Evolutionary conservation across 306 rosid species (phyloP).

Genomic region (Quercus berberidifolia): DNA sequence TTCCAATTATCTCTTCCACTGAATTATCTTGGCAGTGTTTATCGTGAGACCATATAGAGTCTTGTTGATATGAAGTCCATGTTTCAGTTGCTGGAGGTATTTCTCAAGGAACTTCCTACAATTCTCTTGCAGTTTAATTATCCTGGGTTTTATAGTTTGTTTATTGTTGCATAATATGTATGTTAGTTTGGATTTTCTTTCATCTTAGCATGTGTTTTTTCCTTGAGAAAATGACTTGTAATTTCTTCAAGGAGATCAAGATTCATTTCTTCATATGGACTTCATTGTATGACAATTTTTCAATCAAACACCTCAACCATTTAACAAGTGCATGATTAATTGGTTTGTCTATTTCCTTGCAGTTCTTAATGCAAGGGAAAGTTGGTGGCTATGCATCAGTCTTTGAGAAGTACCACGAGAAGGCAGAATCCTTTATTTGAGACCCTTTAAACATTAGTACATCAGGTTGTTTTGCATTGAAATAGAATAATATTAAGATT

Average conservation of each 20-base stretch:
- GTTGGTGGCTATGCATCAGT: no score
- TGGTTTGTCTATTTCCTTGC: no score
- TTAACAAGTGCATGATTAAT: no score
- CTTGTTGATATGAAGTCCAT: slow-evolving; percentile 93
- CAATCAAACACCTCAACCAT: no score
- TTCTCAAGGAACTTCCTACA: slow-evolving; percentile 11
- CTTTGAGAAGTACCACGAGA: no score
- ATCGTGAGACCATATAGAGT: slow-evolving; percentile 92
- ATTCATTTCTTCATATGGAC: not conserved
- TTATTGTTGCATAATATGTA: not conserved
- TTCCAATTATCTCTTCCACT: no score
- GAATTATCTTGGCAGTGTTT: slow-evolving; percentile 90
- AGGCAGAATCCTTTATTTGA: no score
- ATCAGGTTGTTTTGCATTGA: no score
- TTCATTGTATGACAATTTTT: no score
- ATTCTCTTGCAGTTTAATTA: slow-evolving; percentile 19
- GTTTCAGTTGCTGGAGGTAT: slow-evolving; percentile 99
- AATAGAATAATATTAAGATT: no score
- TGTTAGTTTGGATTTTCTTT: not conserved
- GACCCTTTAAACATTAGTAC: no score
- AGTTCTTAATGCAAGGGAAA: no score
- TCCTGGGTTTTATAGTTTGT: not conserved
- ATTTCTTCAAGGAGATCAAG: not conserved
- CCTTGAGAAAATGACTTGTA: not conserved
- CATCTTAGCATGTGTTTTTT: not conserved